Evolutionary conservation across 352 stramenopile genomes (phyloP).

Genomic region (Albugo candida): DNA sequence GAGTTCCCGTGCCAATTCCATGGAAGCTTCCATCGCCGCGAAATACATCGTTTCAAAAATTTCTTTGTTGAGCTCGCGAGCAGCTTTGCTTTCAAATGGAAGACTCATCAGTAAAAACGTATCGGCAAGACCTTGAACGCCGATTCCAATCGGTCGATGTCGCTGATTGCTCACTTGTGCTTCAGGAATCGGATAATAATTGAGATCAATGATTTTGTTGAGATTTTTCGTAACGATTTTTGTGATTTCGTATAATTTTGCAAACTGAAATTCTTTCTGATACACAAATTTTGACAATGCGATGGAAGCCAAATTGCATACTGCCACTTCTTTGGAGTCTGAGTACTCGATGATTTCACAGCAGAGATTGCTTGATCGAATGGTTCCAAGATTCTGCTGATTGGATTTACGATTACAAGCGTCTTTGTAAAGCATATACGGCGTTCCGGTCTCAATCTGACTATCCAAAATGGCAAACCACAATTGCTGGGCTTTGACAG

Average conservation of each 20-base stretch:
- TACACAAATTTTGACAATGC: constrained; percentile 91
- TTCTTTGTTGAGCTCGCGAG: constrained; percentile 89
- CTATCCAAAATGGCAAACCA: constrained; percentile 98
- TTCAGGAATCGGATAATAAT: constrained; percentile 94
- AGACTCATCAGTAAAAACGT: constrained; percentile 94
- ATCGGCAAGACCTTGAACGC: constrained; percentile 96
- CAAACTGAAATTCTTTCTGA: constrained; percentile 85
- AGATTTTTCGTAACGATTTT: constrained; percentile 96
- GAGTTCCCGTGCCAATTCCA: constrained; percentile 85
- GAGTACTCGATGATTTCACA: constrained; percentile 99
- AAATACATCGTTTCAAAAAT: constrained; percentile 99
- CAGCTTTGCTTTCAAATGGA: constrained; percentile 88
- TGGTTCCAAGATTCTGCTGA: constrained; percentile 99
- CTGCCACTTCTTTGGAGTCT: constrained; percentile 91
- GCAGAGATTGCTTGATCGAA: constrained; percentile 98
- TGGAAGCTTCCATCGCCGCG: constrained; percentile 88
- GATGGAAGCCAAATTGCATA: constrained; percentile 98
- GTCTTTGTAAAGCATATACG: constrained; percentile 99
- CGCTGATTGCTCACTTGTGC: constrained; percentile 89
- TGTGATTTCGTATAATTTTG: constrained; percentile 87
- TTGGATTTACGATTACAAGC: constrained; percentile 97
- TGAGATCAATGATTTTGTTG: constrained; percentile 98
- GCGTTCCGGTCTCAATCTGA: constrained; percentile 98
- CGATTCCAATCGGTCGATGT: constrained; percentile 96
- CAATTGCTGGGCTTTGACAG: constrained; percentile 93